A percentile compares a stretch with the other conserved stretches of the same genome.
These are phyloP conservation scores for Neoascochyta sp. DNA, from an alignment of 2,329 filamentous ascomycete genomes.

Conservation along the genomic window DNA sequence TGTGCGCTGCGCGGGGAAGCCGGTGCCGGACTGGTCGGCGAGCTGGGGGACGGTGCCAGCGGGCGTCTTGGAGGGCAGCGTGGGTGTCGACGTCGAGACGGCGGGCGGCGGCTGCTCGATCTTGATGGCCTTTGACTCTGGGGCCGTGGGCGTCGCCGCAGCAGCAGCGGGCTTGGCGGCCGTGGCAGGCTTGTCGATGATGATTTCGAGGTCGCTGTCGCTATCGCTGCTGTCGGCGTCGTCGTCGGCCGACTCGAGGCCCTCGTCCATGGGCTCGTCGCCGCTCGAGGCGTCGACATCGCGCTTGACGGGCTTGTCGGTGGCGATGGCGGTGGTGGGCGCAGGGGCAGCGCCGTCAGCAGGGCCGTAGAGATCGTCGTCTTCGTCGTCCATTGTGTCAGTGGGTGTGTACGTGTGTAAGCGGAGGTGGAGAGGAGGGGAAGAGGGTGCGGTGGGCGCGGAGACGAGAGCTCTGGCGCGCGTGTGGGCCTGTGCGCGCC, in stretches of 20 bases:
- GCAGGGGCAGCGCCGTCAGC: too few species aligned
- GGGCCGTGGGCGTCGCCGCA: too few species aligned
- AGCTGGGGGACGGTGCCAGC: slow-evolving; percentile 22
- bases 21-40: slow-evolving; percentile 25
- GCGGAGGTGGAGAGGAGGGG: too few species aligned
- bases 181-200: slow-evolving; percentile 47
- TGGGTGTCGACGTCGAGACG: slow-evolving; percentile 21
- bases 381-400: slow-evolving; percentile 50
- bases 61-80: slow-evolving; percentile 7
- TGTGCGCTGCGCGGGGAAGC: slow-evolving; percentile 63
- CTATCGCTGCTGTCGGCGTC: slow-evolving; percentile 45
- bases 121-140: slow-evolving; percentile 38
- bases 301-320: slow-evolving; percentile 22
- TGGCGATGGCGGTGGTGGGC: slow-evolving; percentile 16
- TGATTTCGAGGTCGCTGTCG: slow-evolving; percentile 52
- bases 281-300: slow-evolving; percentile 34
- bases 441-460: too few species aligned
- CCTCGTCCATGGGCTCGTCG: slow-evolving; percentile 47
- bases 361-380: slow-evolving; percentile 51
- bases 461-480: too few species aligned
- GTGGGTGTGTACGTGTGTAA: too few species aligned
- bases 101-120: slow-evolving; percentile 32
- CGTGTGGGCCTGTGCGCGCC: too few species aligned
- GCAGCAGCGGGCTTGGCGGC: slow-evolving; percentile 36
- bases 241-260: slow-evolving; percentile 43